A percentile compares a stretch with the other conserved stretches of the same genome.
Evolutionary conservation across 257 asterid genomes (phyloP).

Genomic region (Lithospermum erythrorhizon): DNA sequence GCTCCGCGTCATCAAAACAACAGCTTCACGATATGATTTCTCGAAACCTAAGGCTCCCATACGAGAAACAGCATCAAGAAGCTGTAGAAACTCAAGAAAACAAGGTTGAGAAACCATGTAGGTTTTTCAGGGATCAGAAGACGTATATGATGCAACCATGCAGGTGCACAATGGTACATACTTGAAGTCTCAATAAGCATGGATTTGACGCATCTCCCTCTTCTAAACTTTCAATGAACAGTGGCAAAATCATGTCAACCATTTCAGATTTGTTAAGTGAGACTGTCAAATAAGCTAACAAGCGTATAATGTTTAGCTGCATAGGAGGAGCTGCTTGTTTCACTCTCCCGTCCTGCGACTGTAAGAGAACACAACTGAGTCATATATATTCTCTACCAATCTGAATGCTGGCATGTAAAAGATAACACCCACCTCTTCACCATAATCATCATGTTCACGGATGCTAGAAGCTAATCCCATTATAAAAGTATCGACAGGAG

Average conservation of each 20-base stretch:
- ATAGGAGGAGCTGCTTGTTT: conserved; percentile 60
- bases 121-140: conserved; percentile 10
- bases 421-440: conserved; percentile 61
- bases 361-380: conserved; percentile 14
- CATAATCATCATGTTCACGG: conserved; percentile 79
- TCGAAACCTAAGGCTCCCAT: conserved; percentile 96
- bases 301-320: conserved; percentile 76
- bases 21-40: conserved; percentile 94
- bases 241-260: conserved; percentile 89
- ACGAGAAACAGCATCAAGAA: conserved; percentile 99
- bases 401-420: neutral
- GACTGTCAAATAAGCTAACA: conserved; percentile 75
- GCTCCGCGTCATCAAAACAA: conserved; percentile 85
- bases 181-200: conserved; percentile 83
- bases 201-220: conserved; percentile 96
- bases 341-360: conserved; percentile 66
- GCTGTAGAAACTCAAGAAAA: conserved; percentile 81
- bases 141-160: neutral
- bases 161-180: conserved; percentile 32
- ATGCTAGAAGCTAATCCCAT: conserved; percentile 81
- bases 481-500: conserved; percentile 92
- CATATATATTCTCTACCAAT: neutral
- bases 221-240: conserved; percentile 89
- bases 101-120: conserved; percentile 37
- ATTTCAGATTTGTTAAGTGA: conserved; percentile 78